Evolutionary conservation across 371 early-diverging fungal genomes (phyloP).

Genomic region (Mortierella sp.): DNA sequence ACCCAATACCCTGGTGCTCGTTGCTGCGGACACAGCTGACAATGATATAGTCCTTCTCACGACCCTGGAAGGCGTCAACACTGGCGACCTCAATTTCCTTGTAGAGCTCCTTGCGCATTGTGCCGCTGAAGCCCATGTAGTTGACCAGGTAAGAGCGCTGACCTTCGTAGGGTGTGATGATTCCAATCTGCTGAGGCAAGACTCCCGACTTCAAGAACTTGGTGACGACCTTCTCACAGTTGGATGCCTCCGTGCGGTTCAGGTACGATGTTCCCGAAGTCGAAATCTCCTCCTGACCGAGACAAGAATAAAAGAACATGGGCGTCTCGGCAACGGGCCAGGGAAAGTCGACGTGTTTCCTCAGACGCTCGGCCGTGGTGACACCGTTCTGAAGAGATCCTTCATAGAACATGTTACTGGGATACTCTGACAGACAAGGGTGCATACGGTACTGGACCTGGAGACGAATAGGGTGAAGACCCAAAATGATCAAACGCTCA

Average conservation of each 20-base stretch:
- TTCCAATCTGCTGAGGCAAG: conserved; percentile 94
- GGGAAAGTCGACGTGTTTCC: conserved; percentile 91
- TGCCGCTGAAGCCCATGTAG: conserved; percentile 95
- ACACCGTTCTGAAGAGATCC: conserved; percentile 97
- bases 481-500: conserved; percentile 95
- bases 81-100: conserved; percentile 98
- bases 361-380: conserved; percentile 91
- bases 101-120: conserved; percentile 91
- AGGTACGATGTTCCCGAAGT: conserved; percentile 97
- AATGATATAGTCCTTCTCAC: conserved; percentile 99
- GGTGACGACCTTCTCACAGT: conserved; percentile 96
- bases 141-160: conserved; percentile 95
- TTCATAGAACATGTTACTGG: conserved; percentile 99
- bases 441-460: conserved; percentile 99
- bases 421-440: conserved; percentile 97
- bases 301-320: conserved; percentile 95
- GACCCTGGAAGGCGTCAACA: conserved; percentile 99
- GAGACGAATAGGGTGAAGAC: conserved; percentile 93
- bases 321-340: conserved; percentile 96
- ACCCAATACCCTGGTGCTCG: conserved; percentile 98
- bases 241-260: conserved; percentile 93
- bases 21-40: conserved; percentile 98
- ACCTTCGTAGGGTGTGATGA: conserved; percentile 99
- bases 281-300: conserved; percentile 97
- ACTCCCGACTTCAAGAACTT: conserved; percentile 92